Evolutionary conservation across 2,329 filamentous ascomycete species (phyloP).

Genomic region (Volutella citrinella): DNA sequence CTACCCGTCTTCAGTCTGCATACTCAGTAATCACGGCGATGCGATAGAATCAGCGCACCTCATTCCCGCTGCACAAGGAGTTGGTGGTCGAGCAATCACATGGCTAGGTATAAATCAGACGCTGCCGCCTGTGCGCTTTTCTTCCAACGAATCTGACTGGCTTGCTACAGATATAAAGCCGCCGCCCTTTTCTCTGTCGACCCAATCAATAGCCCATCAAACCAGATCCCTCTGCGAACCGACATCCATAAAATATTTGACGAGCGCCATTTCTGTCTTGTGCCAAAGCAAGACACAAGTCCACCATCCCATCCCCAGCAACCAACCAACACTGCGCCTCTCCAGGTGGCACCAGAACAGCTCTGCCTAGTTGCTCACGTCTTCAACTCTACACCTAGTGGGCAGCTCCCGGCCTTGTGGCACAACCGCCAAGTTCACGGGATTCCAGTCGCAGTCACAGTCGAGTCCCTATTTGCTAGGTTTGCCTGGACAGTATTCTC

Average conservation of each 20-base stretch:
- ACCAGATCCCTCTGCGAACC: background rate
- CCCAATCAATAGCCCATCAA: background rate
- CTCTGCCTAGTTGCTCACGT: slow-evolving; percentile 1
- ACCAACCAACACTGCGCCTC: no score
- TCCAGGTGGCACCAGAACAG: no score
- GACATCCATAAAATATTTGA: slow-evolving; percentile 5
- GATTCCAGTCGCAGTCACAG: background rate
- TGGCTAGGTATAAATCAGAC: background rate
- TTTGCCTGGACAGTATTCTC: slow-evolving; percentile 8
- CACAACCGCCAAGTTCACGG: background rate
- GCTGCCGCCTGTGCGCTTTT: background rate
- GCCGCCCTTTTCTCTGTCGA: background rate
- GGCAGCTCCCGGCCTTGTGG: background rate
- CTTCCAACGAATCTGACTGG: background rate
- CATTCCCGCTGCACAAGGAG: no score
- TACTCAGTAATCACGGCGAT: no score
- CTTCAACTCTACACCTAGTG: background rate
- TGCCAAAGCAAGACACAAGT: slow-evolving; percentile 1
- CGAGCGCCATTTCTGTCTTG: slow-evolving; percentile 1
- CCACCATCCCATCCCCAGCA: no score
- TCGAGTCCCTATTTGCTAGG: slow-evolving; percentile 5
- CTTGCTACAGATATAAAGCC: background rate
- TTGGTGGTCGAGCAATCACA: background rate
- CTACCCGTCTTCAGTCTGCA: no score
- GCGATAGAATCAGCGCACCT: no score